Evolutionary conservation across 768 basidiomycete species (phyloP), one percentile per base, ranked within the genome.

Genomic region (Suillus bovinus): DNA sequence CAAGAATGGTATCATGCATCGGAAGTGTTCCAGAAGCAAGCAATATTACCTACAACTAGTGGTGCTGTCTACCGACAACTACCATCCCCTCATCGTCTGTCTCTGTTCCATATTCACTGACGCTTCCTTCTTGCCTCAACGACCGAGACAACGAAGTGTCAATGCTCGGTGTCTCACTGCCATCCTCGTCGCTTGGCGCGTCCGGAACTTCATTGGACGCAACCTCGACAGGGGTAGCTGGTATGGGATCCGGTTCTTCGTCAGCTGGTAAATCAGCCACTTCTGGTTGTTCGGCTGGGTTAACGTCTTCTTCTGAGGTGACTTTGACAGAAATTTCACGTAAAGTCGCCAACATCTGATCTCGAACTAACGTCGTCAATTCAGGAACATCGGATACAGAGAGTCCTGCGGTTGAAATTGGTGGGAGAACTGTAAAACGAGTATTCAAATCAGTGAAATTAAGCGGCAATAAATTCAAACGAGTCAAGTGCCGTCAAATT

Each of bases 61-160:
- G 31, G 9, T 60, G 60, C 11, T 90, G 90, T 61, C 87, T 81
- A 44, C 86, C 88, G 57, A 93, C 86, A 33, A 93, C 72, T 62
- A 93, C 84, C 87, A 93, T 87, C 7, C 89, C 91, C 68, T 93
- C 91, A 62, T 94, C 91, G 71, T 94, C 91, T 42, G 91, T 93
- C 68, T 91, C 90, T 27, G 78, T 79, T 10, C 87, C 88, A 64
- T 82, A 82, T 70, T 87, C 87, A 65, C 88, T 91, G 67, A 86
- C 83, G 64, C 88, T 91, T 49, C 78, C 76, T 36, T 81, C 77
- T 42, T 75, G 77, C 31, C 73, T 76, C 58, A 81, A 76, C 64
- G 74, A 79, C 71, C 52, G 67, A 33, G 64, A 68, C 47, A 63
- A 67, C 27, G 63, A 74, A 60, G 63, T 73, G 63, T 59, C 63